phyloP scores from a whole-genome alignment of 2,329 filamentous ascomycete species.

The Aureobasidium uvarum region DNA sequence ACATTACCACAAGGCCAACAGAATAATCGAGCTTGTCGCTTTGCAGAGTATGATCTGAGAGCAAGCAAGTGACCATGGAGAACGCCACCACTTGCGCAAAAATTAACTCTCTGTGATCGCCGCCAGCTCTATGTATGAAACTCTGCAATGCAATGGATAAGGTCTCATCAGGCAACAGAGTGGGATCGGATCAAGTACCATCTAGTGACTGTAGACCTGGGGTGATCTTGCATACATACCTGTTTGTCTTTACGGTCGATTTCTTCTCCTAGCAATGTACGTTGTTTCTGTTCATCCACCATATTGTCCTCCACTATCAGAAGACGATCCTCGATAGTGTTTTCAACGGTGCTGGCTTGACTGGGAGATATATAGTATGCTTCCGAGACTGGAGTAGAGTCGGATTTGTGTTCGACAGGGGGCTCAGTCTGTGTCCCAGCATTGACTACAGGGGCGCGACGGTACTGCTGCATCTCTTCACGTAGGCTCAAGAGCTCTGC shows the following conservation, averaged over 20 bases:
- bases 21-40: too few species aligned
- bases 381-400: neutral
- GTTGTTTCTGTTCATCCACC: neutral
- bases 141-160: neutral
- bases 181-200: neutral
- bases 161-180: neutral
- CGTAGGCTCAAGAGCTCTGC: neutral
- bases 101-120: neutral
- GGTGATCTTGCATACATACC: neutral
- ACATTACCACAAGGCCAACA: too few species aligned
- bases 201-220: neutral
- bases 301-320: neutral
- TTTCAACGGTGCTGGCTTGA: slow-evolving; percentile 13
- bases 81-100: neutral
- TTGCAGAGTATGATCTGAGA: too few species aligned
- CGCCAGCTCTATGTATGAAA: neutral
- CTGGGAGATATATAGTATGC: neutral
- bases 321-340: neutral
- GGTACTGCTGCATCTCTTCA: slow-evolving; percentile 8
- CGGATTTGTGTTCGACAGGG: neutral
- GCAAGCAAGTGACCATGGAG: too few species aligned
- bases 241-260: neutral
- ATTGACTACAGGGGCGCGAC: neutral
- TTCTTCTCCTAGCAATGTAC: neutral
- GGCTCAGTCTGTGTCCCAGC: neutral